These are phyloP conservation scores for Kazachstania bromeliacearum DNA, from an alignment of 805 yeast species.

Conservation along the genomic window DNA sequence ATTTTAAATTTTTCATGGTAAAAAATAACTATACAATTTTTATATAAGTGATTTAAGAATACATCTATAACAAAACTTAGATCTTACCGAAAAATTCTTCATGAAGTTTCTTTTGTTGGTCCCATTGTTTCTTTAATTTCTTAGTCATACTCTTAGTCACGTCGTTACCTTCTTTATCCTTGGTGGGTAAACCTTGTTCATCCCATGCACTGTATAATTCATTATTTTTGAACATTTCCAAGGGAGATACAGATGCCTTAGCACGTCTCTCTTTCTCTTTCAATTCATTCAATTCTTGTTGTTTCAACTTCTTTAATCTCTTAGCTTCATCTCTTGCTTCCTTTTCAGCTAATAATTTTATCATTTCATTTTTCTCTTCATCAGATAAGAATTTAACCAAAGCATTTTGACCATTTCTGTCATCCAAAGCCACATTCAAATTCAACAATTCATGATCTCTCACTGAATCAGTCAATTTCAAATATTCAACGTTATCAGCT, in stretches of 20 bases:
- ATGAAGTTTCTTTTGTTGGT: slow-evolving; percentile 73
- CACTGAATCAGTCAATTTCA: slow-evolving; percentile 63
- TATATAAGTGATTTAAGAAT: neutral
- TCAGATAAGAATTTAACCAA: slow-evolving; percentile 70
- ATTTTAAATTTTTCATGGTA: neutral
- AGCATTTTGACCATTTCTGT: slow-evolving; percentile 73
- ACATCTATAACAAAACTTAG: neutral
- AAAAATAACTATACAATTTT: neutral
- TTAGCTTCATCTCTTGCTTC: slow-evolving; percentile 40
- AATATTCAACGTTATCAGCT: slow-evolving; percentile 41
- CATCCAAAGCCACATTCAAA: slow-evolving; percentile 80
- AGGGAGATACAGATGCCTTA: slow-evolving; percentile 62
- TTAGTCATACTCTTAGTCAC: slow-evolving; percentile 77
- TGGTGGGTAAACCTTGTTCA: slow-evolving; percentile 72
- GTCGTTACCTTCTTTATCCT: slow-evolving; percentile 68
- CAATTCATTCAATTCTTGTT: slow-evolving; percentile 44
- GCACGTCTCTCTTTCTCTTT: slow-evolving; percentile 54
- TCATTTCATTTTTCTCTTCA: slow-evolving; percentile 57
- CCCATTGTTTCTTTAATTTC: slow-evolving; percentile 70
- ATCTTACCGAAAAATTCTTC: slow-evolving; percentile 42
- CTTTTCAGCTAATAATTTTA: slow-evolving; percentile 46
- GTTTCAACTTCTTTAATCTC: slow-evolving; percentile 37
- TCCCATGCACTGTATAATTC: slow-evolving; percentile 69
- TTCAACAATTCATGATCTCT: slow-evolving; percentile 64
- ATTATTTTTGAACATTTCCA: slow-evolving; percentile 58